Evolutionary conservation across 768 basidiomycete genomes (phyloP).

Genomic region (Trametes maxima): DNA sequence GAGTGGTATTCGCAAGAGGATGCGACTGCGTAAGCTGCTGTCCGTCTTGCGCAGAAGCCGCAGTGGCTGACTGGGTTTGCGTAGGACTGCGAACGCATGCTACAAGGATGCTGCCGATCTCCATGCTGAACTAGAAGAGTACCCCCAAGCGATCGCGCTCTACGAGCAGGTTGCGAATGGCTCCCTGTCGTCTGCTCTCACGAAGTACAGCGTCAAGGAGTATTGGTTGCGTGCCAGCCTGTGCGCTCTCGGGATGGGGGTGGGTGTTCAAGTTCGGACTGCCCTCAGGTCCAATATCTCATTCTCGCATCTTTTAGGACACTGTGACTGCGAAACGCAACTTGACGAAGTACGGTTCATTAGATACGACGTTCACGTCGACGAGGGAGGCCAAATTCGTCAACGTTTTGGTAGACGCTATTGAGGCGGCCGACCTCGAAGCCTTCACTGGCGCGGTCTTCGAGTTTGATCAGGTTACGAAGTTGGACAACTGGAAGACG

Average conservation of each 20-base stretch:
- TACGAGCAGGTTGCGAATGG: constrained; percentile 91
- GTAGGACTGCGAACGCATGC: constrained; percentile 92
- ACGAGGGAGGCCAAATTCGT: constrained; percentile 94
- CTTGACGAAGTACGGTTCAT: constrained; percentile 71
- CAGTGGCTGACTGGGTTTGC: neutral
- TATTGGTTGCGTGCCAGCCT: constrained; percentile 90
- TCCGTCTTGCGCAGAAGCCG: neutral
- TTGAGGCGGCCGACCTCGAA: constrained; percentile 70
- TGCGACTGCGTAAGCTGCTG: constrained; percentile 81
- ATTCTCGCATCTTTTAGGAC: constrained; percentile 56
- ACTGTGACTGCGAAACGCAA: constrained; percentile 81
- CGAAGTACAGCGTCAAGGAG: constrained; percentile 99
- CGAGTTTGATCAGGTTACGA: constrained; percentile 90
- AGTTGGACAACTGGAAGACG: constrained; percentile 97
- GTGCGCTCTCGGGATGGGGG: constrained; percentile 86
- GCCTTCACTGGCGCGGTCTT: constrained; percentile 82
- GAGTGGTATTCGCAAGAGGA: constrained; percentile 99
- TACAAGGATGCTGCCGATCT: constrained; percentile 97
- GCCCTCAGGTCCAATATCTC: neutral
- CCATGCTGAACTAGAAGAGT: constrained; percentile 87
- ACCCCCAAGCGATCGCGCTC: constrained; percentile 77
- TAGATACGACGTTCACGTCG: constrained; percentile 82
- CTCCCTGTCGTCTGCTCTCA: constrained; percentile 77
- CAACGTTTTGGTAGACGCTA: constrained; percentile 73
- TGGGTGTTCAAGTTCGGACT: constrained; percentile 41